Evolutionary conservation across 2,329 filamentous ascomycete species (phyloP).

Genomic region (Aspergillus novoparasiticus): DNA sequence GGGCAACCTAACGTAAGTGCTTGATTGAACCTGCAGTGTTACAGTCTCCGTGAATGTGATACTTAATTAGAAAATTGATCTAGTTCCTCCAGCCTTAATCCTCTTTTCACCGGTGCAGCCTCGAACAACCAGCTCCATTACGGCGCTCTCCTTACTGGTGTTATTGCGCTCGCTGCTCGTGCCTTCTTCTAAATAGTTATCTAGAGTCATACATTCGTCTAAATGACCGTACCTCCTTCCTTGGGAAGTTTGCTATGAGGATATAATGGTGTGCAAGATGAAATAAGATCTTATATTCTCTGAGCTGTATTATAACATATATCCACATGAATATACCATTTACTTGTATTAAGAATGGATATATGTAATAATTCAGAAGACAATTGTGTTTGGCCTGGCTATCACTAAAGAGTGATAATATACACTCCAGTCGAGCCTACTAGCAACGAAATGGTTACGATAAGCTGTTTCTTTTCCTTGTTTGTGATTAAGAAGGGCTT

Average conservation of each 20-base stretch:
- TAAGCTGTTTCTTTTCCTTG: no score
- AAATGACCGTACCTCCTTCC: not conserved
- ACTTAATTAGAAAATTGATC: not conserved
- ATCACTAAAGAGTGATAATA: no score
- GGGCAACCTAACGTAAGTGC: not conserved
- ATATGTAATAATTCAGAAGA: not conserved
- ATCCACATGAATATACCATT: not conserved
- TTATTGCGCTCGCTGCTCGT: not conserved
- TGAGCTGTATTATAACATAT: not conserved
- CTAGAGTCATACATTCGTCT: fast-evolving
- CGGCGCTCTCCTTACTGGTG: not conserved
- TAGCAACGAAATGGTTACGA: no score
- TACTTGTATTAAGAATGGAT: not conserved
- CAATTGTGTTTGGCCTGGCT: no score
- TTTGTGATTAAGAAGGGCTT: fast-evolving
- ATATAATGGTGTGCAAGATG: not conserved
- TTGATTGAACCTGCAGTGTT: not conserved
- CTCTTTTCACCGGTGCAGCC: not conserved
- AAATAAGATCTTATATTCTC: not conserved
- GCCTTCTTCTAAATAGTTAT: not conserved
- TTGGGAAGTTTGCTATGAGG: not conserved
- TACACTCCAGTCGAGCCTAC: no score
- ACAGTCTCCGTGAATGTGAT: fast-evolving
- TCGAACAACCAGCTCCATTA: not conserved
- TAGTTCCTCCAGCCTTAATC: not conserved